Percentiles rank a stretch among this genome's conserved stretches.
Evolutionary conservation across 345 rosid species (phyloP).

Genomic region (Eucalyptus paniculata): DNA sequence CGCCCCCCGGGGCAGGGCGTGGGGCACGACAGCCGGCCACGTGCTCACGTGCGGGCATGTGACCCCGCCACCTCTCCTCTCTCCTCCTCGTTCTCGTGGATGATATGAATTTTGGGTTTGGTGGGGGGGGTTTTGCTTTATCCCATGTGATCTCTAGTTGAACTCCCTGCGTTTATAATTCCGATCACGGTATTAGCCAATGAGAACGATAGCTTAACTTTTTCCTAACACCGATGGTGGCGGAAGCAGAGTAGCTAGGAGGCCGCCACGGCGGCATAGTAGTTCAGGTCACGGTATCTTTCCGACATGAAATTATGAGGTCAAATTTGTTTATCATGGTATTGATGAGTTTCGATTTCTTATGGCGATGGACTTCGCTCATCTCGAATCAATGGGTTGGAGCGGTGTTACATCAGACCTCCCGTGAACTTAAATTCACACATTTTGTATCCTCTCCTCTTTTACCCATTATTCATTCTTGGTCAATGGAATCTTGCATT

Average conservation of each 20-base stretch:
- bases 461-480: too few species aligned
- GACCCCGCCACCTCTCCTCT: neutral
- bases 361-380: neutral
- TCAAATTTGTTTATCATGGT: neutral
- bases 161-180: neutral
- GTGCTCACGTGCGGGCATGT: constrained; percentile 69
- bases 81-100: constrained; percentile 1
- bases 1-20: neutral
- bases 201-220: neutral
- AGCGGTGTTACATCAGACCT: neutral
- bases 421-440: neutral
- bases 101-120: neutral
- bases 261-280: neutral
- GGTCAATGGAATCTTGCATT: neutral
- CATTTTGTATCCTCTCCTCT: neutral
- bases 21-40: constrained; percentile 36
- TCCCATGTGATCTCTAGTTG: neutral
- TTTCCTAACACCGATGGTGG: neutral
- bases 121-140: neutral
- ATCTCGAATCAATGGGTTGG: neutral
- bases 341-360: neutral
- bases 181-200: neutral
- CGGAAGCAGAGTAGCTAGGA: neutral
- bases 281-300: neutral
- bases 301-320: neutral